Evolutionary conservation across 768 basidiomycete species (phyloP).

Genomic region (Termitomyces sp.): DNA sequence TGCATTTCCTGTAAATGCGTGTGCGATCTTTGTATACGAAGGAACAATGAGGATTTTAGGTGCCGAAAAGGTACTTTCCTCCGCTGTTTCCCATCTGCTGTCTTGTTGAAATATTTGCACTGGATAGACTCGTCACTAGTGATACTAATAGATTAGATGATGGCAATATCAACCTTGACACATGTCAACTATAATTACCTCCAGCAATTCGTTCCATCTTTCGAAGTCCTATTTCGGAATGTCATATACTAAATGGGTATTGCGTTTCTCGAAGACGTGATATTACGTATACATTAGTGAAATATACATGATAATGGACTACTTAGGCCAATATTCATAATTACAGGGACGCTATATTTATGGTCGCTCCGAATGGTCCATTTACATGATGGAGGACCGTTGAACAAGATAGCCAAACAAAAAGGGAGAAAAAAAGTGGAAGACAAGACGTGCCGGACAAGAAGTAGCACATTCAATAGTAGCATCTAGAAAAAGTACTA

Average conservation of each 20-base stretch:
- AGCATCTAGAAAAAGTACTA: conserved; percentile 76
- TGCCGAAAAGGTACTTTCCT: conserved; percentile 55
- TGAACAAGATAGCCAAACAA: neutral
- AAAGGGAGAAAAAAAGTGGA: neutral
- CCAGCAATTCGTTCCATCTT: no score
- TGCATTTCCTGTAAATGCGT: conserved; percentile 77
- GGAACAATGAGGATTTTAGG: conserved; percentile 59
- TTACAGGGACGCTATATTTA: conserved; percentile 3
- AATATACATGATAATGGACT: conserved; percentile 1
- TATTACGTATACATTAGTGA: neutral
- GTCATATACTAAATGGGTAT: neutral
- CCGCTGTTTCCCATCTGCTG: conserved; percentile 1
- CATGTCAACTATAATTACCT: no score
- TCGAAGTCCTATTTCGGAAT: neutral
- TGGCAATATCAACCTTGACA: neutral
- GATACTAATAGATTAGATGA: conserved; percentile 1
- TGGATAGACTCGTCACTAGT: conserved; percentile 38
- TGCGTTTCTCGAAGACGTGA: neutral
- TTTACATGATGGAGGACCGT: neutral
- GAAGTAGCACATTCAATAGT: conserved; percentile 34
- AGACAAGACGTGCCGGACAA: neutral
- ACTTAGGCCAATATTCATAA: conserved; percentile 2
- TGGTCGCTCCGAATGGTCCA: neutral
- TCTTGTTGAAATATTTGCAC: conserved; percentile 8
- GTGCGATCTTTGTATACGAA: conserved; percentile 76